phyloP scores from a whole-genome alignment of 495 filamentous ascomycete genomes.

The Xylaria sp. region DNA sequence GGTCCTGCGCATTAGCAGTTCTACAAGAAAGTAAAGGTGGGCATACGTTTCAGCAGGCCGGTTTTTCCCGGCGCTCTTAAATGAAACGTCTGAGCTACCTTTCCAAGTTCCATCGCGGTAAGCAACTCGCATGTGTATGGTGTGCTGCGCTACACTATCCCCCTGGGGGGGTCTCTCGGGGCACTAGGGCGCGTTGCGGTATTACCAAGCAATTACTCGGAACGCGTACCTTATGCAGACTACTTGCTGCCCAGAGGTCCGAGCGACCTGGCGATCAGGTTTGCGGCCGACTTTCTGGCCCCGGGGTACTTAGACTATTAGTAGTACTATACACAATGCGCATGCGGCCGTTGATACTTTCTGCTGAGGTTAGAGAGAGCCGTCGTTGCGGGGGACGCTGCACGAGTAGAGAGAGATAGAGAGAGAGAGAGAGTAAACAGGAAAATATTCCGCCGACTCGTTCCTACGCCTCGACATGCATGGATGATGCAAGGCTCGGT shows the following conservation, averaged over 20 bases:
- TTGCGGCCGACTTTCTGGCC: conserved; percentile 3
- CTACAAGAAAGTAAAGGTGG: background rate
- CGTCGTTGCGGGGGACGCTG: background rate
- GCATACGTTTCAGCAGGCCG: conserved; percentile 19
- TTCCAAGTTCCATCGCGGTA: conserved; percentile 8
- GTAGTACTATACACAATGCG: background rate
- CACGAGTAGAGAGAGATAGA: background rate
- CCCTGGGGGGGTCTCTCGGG: conserved; percentile 9
- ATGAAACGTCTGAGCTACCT: conserved; percentile 24
- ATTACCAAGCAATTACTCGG: conserved; percentile 23
- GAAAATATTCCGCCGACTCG: background rate
- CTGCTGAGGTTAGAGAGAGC: background rate
- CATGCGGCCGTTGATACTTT: background rate
- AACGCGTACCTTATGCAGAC: conserved; percentile 12
- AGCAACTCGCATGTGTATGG: background rate
- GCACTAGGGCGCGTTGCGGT: conserved; percentile 12
- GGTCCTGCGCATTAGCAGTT: background rate
- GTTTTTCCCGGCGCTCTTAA: conserved; percentile 10
- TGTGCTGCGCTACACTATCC: background rate
- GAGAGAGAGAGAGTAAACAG: no score
- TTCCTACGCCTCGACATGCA: background rate
- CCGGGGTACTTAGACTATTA: conserved; percentile 2
- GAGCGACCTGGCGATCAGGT: conserved; percentile 15
- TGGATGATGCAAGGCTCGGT: background rate
- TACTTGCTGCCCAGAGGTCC: conserved; percentile 14